Evolutionary conservation across 2,329 filamentous ascomycete species (phyloP), one percentile per base, ranked within the genome.

Genomic region (Cylindrodendrum hubeiense): DNA sequence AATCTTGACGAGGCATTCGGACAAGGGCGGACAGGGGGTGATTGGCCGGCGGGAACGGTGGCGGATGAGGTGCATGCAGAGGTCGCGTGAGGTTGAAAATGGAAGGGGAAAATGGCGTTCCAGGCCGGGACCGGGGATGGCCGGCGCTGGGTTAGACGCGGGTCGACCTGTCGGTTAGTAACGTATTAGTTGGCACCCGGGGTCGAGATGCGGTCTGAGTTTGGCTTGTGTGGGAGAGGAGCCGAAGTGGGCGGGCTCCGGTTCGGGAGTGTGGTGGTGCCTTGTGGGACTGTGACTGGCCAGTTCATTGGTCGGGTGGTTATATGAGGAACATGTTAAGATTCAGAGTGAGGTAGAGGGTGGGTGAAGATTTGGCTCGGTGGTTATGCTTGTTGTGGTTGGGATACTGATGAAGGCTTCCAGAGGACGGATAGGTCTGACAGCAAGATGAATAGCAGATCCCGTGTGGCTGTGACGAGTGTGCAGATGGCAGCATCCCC

Each of bases 21-120:
- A 41, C 50, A 26, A 47, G 30, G 46, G 19, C 33, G 5, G 28
- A 46, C 21, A 19, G 19, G 15, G 22, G 19, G 30, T 24, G 28
- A 44, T 52, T 30, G 53, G 43, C 5, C 5, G 26, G 26, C 4
- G 34, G 17, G 37, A 15, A 5, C 26, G 30, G 54, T 46, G 54
- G 60, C 39, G 37, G 37, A 33, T 43, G 60, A 52, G 34, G 37
- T 53, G 53, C 53, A 63, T 51, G 47, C 43, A 49, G 60, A 53
- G 55, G 60, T 63, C 60, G 60, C 60, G 60, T 63, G 60, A 63
- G 60, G 33, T 43, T 51, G 28, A 39, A 55, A 19, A 30, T 12
- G n/a, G 15, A 22, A 13, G 21, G 39, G 37, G 46, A 17, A 19
- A 33, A 28, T n/a, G 21, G 10, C 17, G 58, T 49, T 55, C 50